phyloP scores from a whole-genome alignment of 75 land plant species.

The Chamaecyparis obtusa region DNA sequence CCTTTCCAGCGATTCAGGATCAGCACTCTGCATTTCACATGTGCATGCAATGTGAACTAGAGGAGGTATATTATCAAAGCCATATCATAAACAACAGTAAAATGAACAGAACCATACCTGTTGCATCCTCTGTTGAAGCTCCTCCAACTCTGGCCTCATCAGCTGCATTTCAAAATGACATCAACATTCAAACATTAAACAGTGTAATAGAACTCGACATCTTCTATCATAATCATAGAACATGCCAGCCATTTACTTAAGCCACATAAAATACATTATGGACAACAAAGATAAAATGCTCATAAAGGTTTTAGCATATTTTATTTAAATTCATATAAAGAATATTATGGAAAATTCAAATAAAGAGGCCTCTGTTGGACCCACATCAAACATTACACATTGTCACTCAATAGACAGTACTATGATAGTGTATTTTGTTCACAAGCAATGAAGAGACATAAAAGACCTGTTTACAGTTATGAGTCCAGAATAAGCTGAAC shows the following conservation, averaged over 20 bases:
- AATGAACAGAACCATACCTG: constrained; percentile 20
- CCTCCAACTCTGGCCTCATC: constrained; percentile 64
- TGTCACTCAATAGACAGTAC: too few species aligned
- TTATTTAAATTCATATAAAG: too few species aligned
- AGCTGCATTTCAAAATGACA: constrained; percentile 28
- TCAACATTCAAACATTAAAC: background rate
- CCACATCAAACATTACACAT: too few species aligned
- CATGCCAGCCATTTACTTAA: background rate
- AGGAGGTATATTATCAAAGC: background rate
- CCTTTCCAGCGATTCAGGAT: constrained; percentile 24
- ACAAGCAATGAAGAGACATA: too few species aligned
- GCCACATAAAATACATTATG: background rate
- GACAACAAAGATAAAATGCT: background rate
- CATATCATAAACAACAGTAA: background rate
- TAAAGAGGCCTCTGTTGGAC: too few species aligned
- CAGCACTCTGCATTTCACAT: constrained; percentile 25
- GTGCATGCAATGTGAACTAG: background rate
- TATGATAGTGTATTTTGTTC: too few species aligned
- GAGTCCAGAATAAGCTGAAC: too few species aligned
- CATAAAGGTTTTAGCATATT: background rate
- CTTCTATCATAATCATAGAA: background rate
- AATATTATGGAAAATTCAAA: too few species aligned
- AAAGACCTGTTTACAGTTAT: too few species aligned
- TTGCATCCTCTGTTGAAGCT: constrained; percentile 22
- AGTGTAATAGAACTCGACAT: background rate